These are phyloP conservation scores for Talaromyces sp. DNA, from an alignment of 2,329 filamentous ascomycete species.

Conservation along the genomic window DNA sequence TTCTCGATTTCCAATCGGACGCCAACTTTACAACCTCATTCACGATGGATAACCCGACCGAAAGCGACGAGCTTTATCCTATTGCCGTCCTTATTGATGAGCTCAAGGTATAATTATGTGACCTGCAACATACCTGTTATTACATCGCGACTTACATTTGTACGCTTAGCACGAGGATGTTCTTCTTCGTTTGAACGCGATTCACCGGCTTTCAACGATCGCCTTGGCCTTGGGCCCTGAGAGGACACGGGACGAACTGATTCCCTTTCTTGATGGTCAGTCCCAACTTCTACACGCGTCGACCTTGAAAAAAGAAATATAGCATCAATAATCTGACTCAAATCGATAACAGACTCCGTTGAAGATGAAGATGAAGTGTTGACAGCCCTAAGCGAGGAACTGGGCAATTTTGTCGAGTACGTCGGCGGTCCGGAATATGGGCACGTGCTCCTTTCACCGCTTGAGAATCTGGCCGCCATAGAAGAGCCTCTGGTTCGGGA, in stretches of 20 bases:
- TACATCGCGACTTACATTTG: constrained; percentile 15
- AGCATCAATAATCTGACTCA: constrained; percentile 2
- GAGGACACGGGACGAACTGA: constrained; percentile 95
- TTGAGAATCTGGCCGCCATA: constrained; percentile 97
- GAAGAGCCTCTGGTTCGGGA: constrained; percentile 96
- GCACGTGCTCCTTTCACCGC: constrained; percentile 90
- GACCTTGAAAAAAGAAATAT: neutral
- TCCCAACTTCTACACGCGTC: constrained; percentile 17
- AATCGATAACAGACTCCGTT: constrained; percentile 68
- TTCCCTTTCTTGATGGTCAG: constrained; percentile 97
- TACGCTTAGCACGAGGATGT: constrained; percentile 88
- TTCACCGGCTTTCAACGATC: constrained; percentile 96
- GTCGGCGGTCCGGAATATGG: constrained; percentile 90
- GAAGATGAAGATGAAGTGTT: constrained; percentile 99
- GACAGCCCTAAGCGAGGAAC: constrained; percentile 92
- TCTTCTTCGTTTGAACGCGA: constrained; percentile 93
- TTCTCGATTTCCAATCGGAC: constrained; percentile 18
- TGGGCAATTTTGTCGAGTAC: constrained; percentile 95
- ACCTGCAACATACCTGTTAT: constrained; percentile 1
- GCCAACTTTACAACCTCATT: constrained; percentile 26
- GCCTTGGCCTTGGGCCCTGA: constrained; percentile 92
- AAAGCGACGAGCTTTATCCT: constrained; percentile 98
- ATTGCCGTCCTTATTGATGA: constrained; percentile 99
- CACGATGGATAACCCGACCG: constrained; percentile 84
- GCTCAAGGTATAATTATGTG: constrained; percentile 69